These are phyloP conservation scores for Afroboletus lepidellus DNA, from an alignment of 1,284 basidiomycete species.

Conservation along the genomic window DNA sequence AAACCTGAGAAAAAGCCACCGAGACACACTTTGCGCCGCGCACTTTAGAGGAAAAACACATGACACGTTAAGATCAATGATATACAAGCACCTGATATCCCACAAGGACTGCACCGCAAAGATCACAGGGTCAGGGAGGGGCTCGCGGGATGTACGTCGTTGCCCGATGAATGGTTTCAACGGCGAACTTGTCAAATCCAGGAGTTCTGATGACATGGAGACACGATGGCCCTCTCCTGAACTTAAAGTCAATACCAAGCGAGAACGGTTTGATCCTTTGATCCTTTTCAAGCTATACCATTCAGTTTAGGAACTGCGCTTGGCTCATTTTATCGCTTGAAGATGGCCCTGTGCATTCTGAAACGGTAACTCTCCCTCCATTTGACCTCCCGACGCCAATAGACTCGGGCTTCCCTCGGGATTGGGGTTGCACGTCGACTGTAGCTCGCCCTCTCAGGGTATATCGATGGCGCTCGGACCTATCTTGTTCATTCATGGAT, in stretches of 20 bases:
- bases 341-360: conserved; percentile 3
- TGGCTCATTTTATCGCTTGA: not conserved
- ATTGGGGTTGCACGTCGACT: conserved; percentile 3
- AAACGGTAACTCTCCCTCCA: not conserved
- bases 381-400: conserved; percentile 1
- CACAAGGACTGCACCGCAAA: not conserved
- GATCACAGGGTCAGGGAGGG: not conserved
- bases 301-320: not conserved
- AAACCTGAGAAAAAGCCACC: not conserved
- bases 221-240: not conserved
- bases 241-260: not conserved
- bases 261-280: not conserved
- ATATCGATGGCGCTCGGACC: not conserved
- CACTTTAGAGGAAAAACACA: conserved; percentile 6
- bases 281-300: not conserved
- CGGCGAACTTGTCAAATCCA: not conserved
- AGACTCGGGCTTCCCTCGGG: conserved; percentile 4
- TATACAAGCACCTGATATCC: not conserved
- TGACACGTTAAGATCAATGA: not conserved
- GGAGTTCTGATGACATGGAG: not conserved
- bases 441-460: not conserved
- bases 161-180: not conserved
- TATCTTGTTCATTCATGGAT: conserved; percentile 11
- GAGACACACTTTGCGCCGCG: conserved; percentile 6
- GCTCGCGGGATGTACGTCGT: not conserved